Evolutionary conservation across 1,284 basidiomycete species (phyloP), one percentile per base, ranked within the genome.

Genomic region (Cutaneotrichosporon sp.): DNA sequence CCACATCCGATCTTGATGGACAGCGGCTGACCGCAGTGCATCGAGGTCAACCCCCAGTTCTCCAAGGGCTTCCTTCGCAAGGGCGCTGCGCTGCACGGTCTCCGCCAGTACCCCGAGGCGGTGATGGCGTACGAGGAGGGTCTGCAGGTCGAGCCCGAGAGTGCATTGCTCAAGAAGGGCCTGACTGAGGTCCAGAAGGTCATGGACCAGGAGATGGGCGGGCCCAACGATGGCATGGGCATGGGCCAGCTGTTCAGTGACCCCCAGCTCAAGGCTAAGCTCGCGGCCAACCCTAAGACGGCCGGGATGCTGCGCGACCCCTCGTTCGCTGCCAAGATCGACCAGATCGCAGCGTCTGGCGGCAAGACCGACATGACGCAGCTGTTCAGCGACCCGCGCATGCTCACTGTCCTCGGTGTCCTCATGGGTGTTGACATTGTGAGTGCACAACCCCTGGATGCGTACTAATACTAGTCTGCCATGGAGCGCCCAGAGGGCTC

Each of bases 41-140:
- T 97, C 77, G 85, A 87, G 75, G 82, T 90, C 68, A 91, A 90
- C 73, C 87, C 92, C 5, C 83, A 85, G 5, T 98, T 95, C 89
- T 85, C 89, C 50, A 98, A 98, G 80, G 94, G 94, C 3, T 94
- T 90, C 81, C 89, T 89, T 21, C 87, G 95, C 63, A 96, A 96
- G 76, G 95, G 95, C 61, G 93, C 93, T 42, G 95, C 95, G n/a
- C 82, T 97, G 55, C 95, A 97, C 75, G 95, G 95, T 40, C 84
- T 87, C 46, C 84, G 85, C 65, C 83, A 84, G 77, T 95, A 87
- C 76, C 89, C 89, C 64, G 92, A 95, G 18, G 92, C 93, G 8
- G 89, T 97, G 69, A 84, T 77, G 71, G 80, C 78, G 8, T 80
- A 80, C 68, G 78, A 96, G 76, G 82, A 83, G 31, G 94, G 94